These are phyloP conservation scores for Aspergillus sp. DNA, from an alignment of 2,329 filamentous ascomycete species.

Conservation along the genomic window DNA sequence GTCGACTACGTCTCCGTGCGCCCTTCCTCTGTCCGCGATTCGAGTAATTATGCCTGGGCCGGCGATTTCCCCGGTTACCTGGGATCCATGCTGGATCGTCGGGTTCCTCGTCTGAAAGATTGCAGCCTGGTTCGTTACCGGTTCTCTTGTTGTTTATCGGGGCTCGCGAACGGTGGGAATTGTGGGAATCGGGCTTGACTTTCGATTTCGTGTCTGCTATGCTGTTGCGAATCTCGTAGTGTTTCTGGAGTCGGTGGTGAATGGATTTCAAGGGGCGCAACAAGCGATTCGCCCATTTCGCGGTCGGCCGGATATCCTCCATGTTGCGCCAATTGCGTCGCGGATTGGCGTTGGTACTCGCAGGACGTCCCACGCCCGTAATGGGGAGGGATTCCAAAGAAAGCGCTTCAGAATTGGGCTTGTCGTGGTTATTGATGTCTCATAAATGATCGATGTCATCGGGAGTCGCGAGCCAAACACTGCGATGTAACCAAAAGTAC, in stretches of 20 bases:
- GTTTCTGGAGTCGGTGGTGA: conserved; percentile 43
- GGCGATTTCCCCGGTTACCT: conserved; percentile 34
- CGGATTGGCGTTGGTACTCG: neutral
- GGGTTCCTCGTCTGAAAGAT: conserved; percentile 38
- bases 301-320: conserved; percentile 42
- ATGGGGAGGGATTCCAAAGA: neutral
- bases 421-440: conserved; percentile 5
- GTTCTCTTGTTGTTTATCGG: conserved; percentile 5
- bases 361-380: neutral
- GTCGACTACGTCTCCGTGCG: conserved; percentile 28
- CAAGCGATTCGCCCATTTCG: conserved; percentile 48
- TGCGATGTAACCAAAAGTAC: neutral
- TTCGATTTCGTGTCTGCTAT: conserved; percentile 26
- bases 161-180: conserved; percentile 3
- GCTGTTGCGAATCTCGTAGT: conserved; percentile 37
- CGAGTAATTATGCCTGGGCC: conserved; percentile 42
- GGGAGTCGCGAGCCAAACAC: conserved; percentile 1
- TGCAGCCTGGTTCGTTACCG: conserved; percentile 17
- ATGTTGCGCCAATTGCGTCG: conserved; percentile 23
- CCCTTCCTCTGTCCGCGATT: conserved; percentile 28
- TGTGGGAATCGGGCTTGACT: conserved; percentile 12
- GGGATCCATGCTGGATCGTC: conserved; percentile 46
- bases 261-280: conserved; percentile 45
- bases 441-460: conserved; percentile 18
- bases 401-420: conserved; percentile 1